Evolutionary conservation across 805 yeast species (phyloP), one percentile per base, ranked within the genome.

Genomic region (Candida gorgasii): DNA sequence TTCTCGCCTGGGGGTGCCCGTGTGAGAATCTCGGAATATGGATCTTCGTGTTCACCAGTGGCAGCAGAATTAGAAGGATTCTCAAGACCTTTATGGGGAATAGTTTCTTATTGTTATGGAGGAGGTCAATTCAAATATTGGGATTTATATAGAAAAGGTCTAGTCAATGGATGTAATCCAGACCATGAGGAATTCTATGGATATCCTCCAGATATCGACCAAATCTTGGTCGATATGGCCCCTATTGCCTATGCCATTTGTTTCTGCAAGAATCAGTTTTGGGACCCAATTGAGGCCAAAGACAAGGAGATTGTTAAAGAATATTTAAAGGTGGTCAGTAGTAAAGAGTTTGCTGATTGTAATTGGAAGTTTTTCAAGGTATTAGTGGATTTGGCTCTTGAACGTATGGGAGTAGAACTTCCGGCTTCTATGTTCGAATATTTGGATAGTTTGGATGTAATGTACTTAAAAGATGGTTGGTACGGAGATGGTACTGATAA

Each of bases 281-380:
- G 61, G 59, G 58, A 59, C 1, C 64, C 65, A 4, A 35, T 61
- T 38, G 13, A 41, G 3, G 40, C 42, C 3, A 40, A 39, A 8
- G 54, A 47, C 8, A 53, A 57, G 44, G 28, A 42, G 20, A 48
- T 46, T 37, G 52, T 57, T 13, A 38, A 32, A 12, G 27, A 38
- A 7, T 61, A 51, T 40, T 44, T 61, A 9, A 39, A 45, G 11
- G 14, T 22, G 13, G 55, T 51, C 11, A 49, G 59, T 27, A 43
- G 41, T 19, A 49, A 43, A 8, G 44, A 42, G 12, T 57, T 49
- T 22, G 49, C 48, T 16, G 40, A 38, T 18, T 46, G 46, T 45
- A 61, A 61, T 30, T 60, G 65, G 63, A 56, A 48, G 35, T 61
- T 56, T 39, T 61, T 61, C 45, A 50, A 60, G 13, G 54, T 61